Percentiles rank a stretch among this genome's conserved stretches.
Evolutionary conservation across 345 rosid genomes (phyloP).

Genomic region (Salix caprea): DNA sequence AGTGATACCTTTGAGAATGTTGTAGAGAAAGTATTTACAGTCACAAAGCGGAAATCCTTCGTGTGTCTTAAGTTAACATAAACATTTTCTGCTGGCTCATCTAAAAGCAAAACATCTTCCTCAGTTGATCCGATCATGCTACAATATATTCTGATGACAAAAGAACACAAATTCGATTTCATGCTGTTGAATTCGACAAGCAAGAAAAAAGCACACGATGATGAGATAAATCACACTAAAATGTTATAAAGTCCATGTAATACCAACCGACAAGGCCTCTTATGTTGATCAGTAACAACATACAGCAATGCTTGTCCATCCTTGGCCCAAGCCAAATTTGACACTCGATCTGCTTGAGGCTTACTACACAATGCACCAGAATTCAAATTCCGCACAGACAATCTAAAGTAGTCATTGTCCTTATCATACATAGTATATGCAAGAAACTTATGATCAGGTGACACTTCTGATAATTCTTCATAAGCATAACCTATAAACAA

Average conservation of each 20-base stretch:
- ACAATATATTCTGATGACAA: constrained; percentile 53
- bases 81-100: constrained; percentile 65
- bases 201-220: not conserved
- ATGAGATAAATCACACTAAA: not conserved
- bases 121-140: constrained; percentile 89
- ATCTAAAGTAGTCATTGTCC: constrained; percentile 73
- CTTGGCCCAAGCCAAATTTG: constrained; percentile 86
- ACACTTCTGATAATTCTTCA: constrained; percentile 89
- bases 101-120: constrained; percentile 76
- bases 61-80: constrained; percentile 68
- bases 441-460: constrained; percentile 84
- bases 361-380: constrained; percentile 89
- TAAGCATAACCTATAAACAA: constrained; percentile 68
- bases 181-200: not conserved
- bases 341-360: constrained; percentile 83
- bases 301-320: constrained; percentile 80
- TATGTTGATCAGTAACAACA: constrained; percentile 78
- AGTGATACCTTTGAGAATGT: constrained; percentile 68
- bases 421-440: constrained; percentile 99
- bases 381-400: constrained; percentile 78
- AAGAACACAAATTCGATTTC: constrained; percentile 7
- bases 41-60: constrained; percentile 73
- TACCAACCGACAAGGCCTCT: constrained; percentile 72
- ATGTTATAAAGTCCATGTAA: not conserved
- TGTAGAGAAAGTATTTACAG: constrained; percentile 65